Evolutionary conservation across 345 rosid species (phyloP).

Genomic region (Brassica carinata): DNA sequence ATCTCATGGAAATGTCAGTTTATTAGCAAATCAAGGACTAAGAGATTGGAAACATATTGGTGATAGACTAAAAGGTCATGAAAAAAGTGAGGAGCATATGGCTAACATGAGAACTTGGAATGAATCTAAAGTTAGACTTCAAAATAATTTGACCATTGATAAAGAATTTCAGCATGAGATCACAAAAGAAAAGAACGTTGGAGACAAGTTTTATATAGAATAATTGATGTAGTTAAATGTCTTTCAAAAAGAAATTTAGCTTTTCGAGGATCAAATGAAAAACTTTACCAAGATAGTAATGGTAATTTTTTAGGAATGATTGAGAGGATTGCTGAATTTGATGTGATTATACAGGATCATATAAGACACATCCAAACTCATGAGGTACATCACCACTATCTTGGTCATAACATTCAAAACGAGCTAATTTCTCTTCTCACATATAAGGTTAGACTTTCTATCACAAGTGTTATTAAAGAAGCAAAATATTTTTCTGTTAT

Average conservation of each 20-base stretch:
- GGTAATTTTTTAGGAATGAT: conserved; percentile 5
- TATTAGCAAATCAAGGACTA: not conserved
- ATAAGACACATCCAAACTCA: not conserved
- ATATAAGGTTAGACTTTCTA: too few relatives aligned
- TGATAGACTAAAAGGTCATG: not conserved
- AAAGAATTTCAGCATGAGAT: not conserved
- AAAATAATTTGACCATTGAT: not conserved
- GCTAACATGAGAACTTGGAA: too few relatives aligned
- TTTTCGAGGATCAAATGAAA: not conserved
- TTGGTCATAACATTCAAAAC: too few relatives aligned
- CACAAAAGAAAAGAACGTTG: not conserved
- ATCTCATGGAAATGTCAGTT: not conserved
- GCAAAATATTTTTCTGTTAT: too few relatives aligned
- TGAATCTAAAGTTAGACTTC: not conserved
- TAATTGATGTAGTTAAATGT: not conserved
- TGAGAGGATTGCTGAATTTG: conserved; percentile 4
- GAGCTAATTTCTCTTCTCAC: too few relatives aligned
- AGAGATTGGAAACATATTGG: not conserved
- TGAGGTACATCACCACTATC: too few relatives aligned
- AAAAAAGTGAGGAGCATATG: too few relatives aligned
- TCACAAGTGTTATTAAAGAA: too few relatives aligned
- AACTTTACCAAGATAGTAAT: conserved; percentile 4
- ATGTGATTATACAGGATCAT: conserved; percentile 9
- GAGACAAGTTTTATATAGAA: not conserved
- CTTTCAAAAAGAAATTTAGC: not conserved